These are phyloP conservation scores for Mesembryanthemum crystallinum DNA, from an alignment of 148 eudicot species.

Conservation along the genomic window DNA sequence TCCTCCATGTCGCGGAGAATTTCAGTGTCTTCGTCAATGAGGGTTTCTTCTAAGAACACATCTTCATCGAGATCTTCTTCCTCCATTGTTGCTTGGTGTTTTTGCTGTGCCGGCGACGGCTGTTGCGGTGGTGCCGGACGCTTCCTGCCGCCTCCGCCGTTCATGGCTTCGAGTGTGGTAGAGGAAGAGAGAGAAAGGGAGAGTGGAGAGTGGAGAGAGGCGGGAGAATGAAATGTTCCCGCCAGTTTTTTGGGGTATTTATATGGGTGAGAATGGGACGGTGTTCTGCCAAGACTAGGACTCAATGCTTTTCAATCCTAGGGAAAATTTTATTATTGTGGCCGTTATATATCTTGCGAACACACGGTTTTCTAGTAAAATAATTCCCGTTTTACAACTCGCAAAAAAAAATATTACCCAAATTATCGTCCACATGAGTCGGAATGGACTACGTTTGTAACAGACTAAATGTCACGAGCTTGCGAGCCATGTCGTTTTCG, in stretches of 20 bases:
- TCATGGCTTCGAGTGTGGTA: conserved; percentile 31
- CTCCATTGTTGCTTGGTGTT: conserved; percentile 56
- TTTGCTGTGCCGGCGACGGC: conserved; percentile 38
- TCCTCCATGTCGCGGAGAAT: conserved; percentile 60
- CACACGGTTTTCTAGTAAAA: no score
- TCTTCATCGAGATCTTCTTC: conserved; percentile 88
- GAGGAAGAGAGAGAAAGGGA: background rate
- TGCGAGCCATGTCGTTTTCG: no score
- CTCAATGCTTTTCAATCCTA: no score
- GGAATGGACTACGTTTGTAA: no score
- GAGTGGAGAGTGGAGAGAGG: background rate
- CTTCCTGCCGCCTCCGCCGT: conserved; percentile 47
- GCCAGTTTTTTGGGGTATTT: conserved; percentile 4
- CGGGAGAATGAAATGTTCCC: background rate
- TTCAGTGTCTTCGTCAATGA: conserved; percentile 50
- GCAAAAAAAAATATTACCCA: no score
- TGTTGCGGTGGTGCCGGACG: conserved; percentile 41
- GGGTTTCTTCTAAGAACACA: conserved; percentile 66
- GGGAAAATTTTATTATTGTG: no score
- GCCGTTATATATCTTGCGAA: no score
- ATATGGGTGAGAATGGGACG: background rate
- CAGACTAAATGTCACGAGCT: no score
- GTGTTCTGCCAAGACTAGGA: no score
- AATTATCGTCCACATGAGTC: no score
- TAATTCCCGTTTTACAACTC: no score